Evolutionary conservation across 2,329 filamentous ascomycete species (phyloP), one percentile per base, ranked within the genome.

Genomic region (Alternaria consortialis): DNA sequence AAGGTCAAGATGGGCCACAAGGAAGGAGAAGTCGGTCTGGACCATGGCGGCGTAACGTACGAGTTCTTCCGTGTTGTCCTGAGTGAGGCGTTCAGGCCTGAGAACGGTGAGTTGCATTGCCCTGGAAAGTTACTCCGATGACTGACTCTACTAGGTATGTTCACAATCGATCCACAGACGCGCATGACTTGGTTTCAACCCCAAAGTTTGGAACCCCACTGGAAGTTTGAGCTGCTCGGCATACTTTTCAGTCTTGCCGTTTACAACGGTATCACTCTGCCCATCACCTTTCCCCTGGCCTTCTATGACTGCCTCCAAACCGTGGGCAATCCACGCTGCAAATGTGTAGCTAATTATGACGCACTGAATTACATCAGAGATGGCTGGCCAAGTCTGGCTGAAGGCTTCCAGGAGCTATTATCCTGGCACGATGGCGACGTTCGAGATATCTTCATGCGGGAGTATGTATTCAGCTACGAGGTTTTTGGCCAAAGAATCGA

Each of bases 31-130:
- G 90, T 96, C 75, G 95, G 95, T 0, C 88, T 96, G 34, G 95
- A 99, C 77, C 93, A 94, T 50, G 95, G 95, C 43, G 95, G 95
- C 64, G 94, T 99, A 1, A 94, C 97, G 70, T 94, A 97, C 75
- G 95, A 99, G 66, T 98, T 97, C 76, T 98, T 99, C 80, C 88
- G 93, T 15, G 80, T 97, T 29, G 88, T 92, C 17, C 89, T 97
- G 68, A 87, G 88, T 1, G 90, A 97, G 72, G 91, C 91, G 4
- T 85, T 98, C 46, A 85, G 92, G 69, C 90, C 92, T 5, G 85
- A 89, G 43, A 92, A 91, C 71, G 93, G 88, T 79, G 82, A 81
- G 82, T 66, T 7, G 9, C 9, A 13, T 5, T 12, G 11, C 20
- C 1, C 5, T 5, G 4, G 15, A 13, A 7, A 31, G 4, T 7